phyloP scores from a whole-genome alignment of 768 basidiomycete genomes.

The Amanita brunnescens region DNA sequence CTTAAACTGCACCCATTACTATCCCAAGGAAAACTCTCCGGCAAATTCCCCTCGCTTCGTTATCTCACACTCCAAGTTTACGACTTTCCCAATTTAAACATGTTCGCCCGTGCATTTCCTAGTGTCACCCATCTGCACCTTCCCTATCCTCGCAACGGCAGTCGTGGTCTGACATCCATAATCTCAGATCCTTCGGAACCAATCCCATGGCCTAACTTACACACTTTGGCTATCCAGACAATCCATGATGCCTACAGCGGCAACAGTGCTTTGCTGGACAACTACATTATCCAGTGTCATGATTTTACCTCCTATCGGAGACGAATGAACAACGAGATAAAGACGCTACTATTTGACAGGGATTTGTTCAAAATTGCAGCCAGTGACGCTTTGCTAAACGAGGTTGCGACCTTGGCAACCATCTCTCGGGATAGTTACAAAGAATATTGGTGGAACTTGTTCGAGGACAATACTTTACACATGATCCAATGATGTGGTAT shows the following conservation, averaged over 20 bases:
- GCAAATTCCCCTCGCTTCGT: constrained; percentile 22
- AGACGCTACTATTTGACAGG: constrained; percentile 20
- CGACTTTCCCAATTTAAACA: constrained; percentile 13
- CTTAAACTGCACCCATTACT: constrained; percentile 14
- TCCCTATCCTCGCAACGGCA: constrained; percentile 11
- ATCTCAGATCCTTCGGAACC: constrained; percentile 12
- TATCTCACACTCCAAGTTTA: constrained; percentile 24
- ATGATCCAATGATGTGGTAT: background rate
- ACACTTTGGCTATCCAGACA: constrained; percentile 21
- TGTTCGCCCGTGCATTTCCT: constrained; percentile 20
- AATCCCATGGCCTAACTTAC: constrained; percentile 15
- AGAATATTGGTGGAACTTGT: constrained; percentile 25
- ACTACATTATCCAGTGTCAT: constrained; percentile 13
- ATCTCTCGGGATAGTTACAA: constrained; percentile 14
- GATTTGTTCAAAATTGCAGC: constrained; percentile 15
- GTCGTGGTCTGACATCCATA: constrained; percentile 1
- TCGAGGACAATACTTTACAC: constrained; percentile 8
- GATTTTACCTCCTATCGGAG: constrained; percentile 14
- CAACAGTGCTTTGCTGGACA: background rate
- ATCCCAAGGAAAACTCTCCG: too few relatives aligned
- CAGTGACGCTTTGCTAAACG: background rate
- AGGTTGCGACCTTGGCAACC: background rate
- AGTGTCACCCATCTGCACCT: constrained; percentile 24
- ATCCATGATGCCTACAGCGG: constrained; percentile 15
- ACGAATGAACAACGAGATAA: constrained; percentile 12